Evolutionary conservation across 345 rosid species (phyloP).

Genomic region (Ricinus communis): DNA sequence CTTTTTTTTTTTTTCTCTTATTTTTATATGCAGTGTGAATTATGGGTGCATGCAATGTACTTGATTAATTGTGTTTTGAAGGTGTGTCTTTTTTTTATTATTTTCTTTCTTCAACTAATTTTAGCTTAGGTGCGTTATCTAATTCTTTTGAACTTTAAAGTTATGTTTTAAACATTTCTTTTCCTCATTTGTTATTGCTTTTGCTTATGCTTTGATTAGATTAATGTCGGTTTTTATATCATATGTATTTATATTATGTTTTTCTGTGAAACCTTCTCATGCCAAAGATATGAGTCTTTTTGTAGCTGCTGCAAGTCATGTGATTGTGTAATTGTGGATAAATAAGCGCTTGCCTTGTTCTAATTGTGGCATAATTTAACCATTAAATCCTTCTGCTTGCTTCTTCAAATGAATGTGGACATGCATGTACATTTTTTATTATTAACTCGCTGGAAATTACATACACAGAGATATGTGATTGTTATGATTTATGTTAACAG

Average conservation of each 20-base stretch:
- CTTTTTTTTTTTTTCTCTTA: too few species aligned
- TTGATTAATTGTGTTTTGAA: too few species aligned
- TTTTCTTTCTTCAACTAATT: too few species aligned
- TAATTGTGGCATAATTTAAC: neutral
- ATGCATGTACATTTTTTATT: neutral
- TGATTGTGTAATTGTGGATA: neutral
- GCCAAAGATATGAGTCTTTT: too few species aligned
- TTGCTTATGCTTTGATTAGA: neutral
- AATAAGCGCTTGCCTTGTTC: neutral
- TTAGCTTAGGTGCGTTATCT: too few species aligned
- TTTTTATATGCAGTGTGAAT: too few species aligned
- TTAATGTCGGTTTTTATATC: neutral
- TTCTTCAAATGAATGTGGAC: neutral
- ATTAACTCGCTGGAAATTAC: neutral
- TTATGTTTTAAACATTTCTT: neutral
- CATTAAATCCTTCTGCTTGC: neutral
- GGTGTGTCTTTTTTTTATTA: too few species aligned
- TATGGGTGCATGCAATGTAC: too few species aligned
- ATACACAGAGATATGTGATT: neutral
- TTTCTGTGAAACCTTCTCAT: too few species aligned
- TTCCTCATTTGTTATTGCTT: neutral
- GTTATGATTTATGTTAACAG: neutral
- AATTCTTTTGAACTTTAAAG: neutral
- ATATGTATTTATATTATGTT: neutral
- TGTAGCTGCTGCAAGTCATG: too few species aligned